These are phyloP conservation scores for Rhododendron molle DNA, from an alignment of 148 eudicot species.

Conservation along the genomic window DNA sequence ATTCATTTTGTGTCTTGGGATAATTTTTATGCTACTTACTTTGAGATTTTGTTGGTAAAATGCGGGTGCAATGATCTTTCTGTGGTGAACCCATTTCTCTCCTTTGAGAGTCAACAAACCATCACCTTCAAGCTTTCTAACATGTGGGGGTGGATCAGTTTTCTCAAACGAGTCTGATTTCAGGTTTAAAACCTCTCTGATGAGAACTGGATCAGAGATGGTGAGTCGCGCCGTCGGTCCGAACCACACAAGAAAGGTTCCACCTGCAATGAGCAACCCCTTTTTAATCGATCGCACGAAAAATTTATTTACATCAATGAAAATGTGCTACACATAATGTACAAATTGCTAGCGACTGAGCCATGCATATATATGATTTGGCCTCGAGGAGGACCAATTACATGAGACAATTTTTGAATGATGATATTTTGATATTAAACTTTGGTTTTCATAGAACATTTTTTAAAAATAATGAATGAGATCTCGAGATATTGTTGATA, in stretches of 20 bases:
- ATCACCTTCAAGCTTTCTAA: conserved; percentile 61
- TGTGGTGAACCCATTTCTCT: conserved; percentile 54
- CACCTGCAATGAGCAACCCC: conserved; percentile 28
- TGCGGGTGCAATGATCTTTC: conserved; percentile 53
- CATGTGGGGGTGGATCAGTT: conserved; percentile 56
- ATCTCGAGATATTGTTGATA: no score
- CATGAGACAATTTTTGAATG: not conserved
- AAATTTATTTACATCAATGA: not conserved
- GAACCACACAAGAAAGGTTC: conserved; percentile 54
- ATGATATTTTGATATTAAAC: not conserved
- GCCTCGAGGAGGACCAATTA: no score
- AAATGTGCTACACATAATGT: not conserved
- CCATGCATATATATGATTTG: not conserved
- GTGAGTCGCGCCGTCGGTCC: conserved; percentile 55
- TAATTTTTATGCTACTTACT: conserved; percentile 27
- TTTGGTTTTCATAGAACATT: not conserved
- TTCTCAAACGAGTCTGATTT: conserved; percentile 48
- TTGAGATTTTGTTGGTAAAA: conserved; percentile 57
- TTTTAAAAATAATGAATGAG: no score
- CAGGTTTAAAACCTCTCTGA: conserved; percentile 38
- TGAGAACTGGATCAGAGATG: conserved; percentile 38
- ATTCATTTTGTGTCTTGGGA: no score
- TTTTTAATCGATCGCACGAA: not conserved
- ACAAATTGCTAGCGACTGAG: not conserved
- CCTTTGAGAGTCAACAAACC: conserved; percentile 58